Conservation (phyloP, 768 basidiomycete species). For the Leccinellum rugosiceps region DNA sequence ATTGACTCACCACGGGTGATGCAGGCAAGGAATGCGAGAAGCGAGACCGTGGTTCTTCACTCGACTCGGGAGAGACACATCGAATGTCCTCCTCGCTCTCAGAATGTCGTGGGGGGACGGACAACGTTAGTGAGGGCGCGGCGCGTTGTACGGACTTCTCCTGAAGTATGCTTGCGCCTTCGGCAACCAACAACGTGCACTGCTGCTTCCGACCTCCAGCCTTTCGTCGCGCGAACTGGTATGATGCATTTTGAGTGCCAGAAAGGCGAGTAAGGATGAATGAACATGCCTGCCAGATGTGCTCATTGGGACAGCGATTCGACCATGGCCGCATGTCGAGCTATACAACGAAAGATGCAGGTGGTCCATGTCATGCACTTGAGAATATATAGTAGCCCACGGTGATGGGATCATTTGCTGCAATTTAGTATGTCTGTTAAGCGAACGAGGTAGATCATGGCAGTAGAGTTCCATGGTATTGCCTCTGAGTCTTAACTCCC, state of each 20-base stretch:
- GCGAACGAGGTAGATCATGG: background rate
- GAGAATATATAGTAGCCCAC: background rate
- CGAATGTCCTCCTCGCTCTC: background rate
- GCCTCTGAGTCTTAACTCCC: background rate
- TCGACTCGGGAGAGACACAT: constrained; percentile 1
- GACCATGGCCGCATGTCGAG: constrained; percentile 5
- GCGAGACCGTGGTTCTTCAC: constrained; percentile 20
- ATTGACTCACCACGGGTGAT: constrained; percentile 16
- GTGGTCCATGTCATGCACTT: background rate
- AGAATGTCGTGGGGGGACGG: background rate
- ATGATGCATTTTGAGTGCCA: background rate
- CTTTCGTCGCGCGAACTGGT: background rate
- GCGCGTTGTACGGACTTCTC: constrained; percentile 4
- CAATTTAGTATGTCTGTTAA: background rate
- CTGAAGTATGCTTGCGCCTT: constrained; percentile 16
- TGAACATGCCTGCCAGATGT: constrained; percentile 7
- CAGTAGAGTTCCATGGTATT: background rate
- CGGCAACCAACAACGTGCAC: constrained; percentile 11
- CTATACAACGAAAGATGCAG: background rate
- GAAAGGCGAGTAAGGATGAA: background rate
- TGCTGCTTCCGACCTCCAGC: constrained; percentile 7
- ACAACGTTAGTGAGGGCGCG: background rate
- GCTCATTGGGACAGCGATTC: background rate
- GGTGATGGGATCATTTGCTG: background rate
- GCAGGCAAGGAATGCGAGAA: constrained; percentile 18